Evolutionary conservation across 345 rosid genomes (phyloP).

Genomic region (Jatropha curcas): DNA sequence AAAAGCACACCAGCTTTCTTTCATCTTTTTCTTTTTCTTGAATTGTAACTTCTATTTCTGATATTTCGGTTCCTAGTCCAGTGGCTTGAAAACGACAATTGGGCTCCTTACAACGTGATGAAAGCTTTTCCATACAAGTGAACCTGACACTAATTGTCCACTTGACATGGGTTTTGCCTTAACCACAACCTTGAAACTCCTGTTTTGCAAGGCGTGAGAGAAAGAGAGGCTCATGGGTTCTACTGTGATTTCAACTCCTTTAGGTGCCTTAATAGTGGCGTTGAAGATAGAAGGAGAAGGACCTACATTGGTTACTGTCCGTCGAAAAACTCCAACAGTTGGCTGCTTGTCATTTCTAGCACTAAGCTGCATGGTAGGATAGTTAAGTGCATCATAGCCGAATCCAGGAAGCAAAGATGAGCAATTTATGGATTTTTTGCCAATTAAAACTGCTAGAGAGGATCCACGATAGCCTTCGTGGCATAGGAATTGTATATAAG

Average conservation of each 20-base stretch:
- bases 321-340: conserved; percentile 46
- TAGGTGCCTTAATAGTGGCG: conserved; percentile 57
- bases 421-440: conserved; percentile 58
- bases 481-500: conserved; percentile 81
- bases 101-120: conserved; percentile 69
- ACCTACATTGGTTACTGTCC: conserved; percentile 84
- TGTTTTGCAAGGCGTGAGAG: conserved; percentile 41
- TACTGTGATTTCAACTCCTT: conserved; percentile 60
- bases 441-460: conserved; percentile 48
- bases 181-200: conserved; percentile 75
- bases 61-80: not conserved
- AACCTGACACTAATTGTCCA: conserved; percentile 54
- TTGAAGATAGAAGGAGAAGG: conserved; percentile 48
- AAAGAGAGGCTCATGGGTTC: conserved; percentile 59
- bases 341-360: conserved; percentile 28
- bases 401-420: conserved; percentile 65
- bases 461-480: conserved; percentile 69
- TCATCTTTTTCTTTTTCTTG: no score
- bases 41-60: no score
- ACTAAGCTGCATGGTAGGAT: conserved; percentile 76
- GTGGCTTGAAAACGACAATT: conserved; percentile 45
- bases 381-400: conserved; percentile 77
- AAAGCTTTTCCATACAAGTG: conserved; percentile 66
- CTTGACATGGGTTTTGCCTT: conserved; percentile 45
- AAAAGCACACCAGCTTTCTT: not conserved